Evolutionary conservation across 108 stramenopile species (phyloP).

Genomic region (Cyclotella distinguenda): DNA sequence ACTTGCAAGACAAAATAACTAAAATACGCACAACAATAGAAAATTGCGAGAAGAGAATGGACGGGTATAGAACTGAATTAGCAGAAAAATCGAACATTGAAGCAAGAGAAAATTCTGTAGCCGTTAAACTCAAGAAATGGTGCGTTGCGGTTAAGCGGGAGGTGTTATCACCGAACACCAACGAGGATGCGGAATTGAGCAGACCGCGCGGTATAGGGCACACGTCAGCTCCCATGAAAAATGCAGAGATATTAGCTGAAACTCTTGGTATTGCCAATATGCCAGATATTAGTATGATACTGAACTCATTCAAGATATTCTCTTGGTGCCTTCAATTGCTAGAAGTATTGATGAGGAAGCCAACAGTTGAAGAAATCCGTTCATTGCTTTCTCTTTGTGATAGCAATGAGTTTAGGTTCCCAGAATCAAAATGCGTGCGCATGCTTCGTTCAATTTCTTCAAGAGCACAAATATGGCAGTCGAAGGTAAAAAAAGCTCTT

Average conservation of each 20-base stretch:
- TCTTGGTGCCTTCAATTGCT: constrained; percentile 64
- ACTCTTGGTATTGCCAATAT: constrained; percentile 54
- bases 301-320: constrained; percentile 60
- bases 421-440: constrained; percentile 67
- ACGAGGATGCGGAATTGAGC: constrained; percentile 45
- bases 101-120: constrained; percentile 45
- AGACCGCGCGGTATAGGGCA: constrained; percentile 45
- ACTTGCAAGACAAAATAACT: constrained; percentile 37
- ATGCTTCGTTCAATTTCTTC: constrained; percentile 62
- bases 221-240: constrained; percentile 47
- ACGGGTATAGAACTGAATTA: constrained; percentile 32
- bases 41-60: constrained; percentile 42
- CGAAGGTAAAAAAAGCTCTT: constrained; percentile 59
- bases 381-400: constrained; percentile 46
- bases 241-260: constrained; percentile 46
- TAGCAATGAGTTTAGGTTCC: constrained; percentile 44
- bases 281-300: constrained; percentile 53
- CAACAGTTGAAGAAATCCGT: constrained; percentile 52
- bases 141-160: constrained; percentile 54
- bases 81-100: constrained; percentile 52
- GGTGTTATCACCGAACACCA: constrained; percentile 51
- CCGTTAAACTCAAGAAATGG: constrained; percentile 54
- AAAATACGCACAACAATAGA: constrained; percentile 28
- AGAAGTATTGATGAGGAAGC: constrained; percentile 48
- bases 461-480: constrained; percentile 56